Conservation (phyloP, 208 protist species). For the Wallacemonas sp. region DNA sequence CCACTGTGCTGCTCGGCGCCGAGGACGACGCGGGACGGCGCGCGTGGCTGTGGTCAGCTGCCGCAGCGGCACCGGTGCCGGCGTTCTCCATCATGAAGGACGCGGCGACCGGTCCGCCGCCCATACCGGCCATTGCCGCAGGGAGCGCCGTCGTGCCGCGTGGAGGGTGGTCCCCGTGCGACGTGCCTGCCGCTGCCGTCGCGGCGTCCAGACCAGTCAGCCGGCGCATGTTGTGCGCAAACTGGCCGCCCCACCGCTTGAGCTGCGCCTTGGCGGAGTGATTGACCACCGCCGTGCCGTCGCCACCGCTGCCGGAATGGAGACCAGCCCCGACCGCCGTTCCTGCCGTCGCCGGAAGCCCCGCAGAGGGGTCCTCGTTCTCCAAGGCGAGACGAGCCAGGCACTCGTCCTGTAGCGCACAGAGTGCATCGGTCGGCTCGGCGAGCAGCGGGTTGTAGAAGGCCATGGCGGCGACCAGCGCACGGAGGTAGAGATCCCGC, state of each 20-base stretch:
- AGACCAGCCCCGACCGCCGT: background rate
- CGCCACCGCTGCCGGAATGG: too few species aligned
- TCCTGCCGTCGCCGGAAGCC: background rate
- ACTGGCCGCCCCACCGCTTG: conserved; percentile 3
- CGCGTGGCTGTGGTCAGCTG: too few species aligned
- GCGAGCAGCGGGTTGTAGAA: conserved; percentile 8
- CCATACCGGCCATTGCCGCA: background rate
- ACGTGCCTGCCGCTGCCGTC: background rate
- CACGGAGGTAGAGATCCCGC: conserved; percentile 32
- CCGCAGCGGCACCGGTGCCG: background rate
- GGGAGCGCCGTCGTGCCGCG: background rate
- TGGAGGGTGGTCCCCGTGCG: background rate
- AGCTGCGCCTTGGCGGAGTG: conserved; percentile 6
- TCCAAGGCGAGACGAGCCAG: background rate
- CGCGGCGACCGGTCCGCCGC: background rate
- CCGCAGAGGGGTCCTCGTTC: background rate
- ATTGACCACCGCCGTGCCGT: background rate
- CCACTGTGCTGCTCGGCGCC: background rate
- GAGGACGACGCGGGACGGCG: background rate
- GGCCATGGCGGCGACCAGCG: conserved; percentile 15
- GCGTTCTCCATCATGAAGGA: background rate
- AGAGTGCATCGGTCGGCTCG: background rate
- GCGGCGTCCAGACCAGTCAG: background rate
- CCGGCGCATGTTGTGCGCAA: conserved; percentile 4
- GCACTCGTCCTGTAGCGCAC: background rate